phyloP scores from a whole-genome alignment of 805 yeast genomes.

The Metschnikowia gruessii region DNA sequence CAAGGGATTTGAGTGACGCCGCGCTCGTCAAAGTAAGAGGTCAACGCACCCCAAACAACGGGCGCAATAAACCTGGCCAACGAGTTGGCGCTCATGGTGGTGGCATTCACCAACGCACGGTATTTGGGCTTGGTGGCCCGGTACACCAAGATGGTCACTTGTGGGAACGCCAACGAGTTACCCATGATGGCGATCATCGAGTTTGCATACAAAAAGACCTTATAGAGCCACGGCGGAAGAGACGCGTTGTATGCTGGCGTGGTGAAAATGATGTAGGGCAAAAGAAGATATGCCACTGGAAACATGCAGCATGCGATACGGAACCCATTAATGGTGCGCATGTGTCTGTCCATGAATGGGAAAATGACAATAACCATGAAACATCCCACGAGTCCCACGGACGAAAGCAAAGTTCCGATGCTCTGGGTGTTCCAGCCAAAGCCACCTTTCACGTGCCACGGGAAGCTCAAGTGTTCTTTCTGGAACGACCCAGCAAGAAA shows the following conservation, averaged over 20 bases:
- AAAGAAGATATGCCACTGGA: slow-evolving; percentile 43
- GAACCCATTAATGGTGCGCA: slow-evolving; percentile 45
- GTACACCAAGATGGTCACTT: slow-evolving; percentile 51
- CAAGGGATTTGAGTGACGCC: slow-evolving; percentile 31
- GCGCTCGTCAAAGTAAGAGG: slow-evolving; percentile 28
- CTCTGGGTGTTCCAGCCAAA: slow-evolving; percentile 45
- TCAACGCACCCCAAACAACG: slow-evolving; percentile 49
- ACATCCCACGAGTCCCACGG: slow-evolving; percentile 54
- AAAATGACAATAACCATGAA: slow-evolving; percentile 47
- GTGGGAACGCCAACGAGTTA: slow-evolving; percentile 50
- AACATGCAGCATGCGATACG: slow-evolving; percentile 38
- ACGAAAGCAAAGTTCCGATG: slow-evolving; percentile 50
- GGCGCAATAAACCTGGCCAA: slow-evolving; percentile 59
- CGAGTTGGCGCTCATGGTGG: slow-evolving; percentile 51
- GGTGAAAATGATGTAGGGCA: slow-evolving; percentile 50
- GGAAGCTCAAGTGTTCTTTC: slow-evolving; percentile 38
- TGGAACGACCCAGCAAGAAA: slow-evolving; percentile 40
- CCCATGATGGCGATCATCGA: slow-evolving; percentile 33
- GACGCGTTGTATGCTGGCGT: slow-evolving; percentile 31
- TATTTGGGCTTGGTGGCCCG: slow-evolving; percentile 51
- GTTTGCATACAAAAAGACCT: slow-evolving; percentile 26
- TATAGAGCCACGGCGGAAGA: slow-evolving; percentile 24
- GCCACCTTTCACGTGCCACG: slow-evolving; percentile 51
- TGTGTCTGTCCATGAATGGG: slow-evolving; percentile 49
- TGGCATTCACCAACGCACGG: slow-evolving; percentile 58